Base-by-base conservation (phyloP, 2,329 filamentous ascomycete genomes). In the Pseudocercospora macadamiae region DNA sequence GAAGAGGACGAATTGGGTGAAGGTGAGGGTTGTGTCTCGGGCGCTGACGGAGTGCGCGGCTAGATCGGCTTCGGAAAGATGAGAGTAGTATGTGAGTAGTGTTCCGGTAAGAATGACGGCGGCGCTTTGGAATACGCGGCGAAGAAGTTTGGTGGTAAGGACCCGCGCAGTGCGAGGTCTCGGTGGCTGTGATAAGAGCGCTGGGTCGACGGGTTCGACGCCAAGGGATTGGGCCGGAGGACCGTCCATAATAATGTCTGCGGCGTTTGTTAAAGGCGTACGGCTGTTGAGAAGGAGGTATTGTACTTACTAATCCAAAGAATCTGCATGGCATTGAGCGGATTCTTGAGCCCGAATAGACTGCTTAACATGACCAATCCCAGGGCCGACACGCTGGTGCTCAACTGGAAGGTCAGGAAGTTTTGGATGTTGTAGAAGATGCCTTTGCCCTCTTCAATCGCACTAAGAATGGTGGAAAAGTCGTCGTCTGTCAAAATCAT, bases 391-490 rank as follows among this genome's bases (percentile, higher is more conserved):
- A 96, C 95, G 73, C 92, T 97, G 48, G 95, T 99, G 75, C 93
- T 97, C 58, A 99, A 84, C 79, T 99, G 96, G 77, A 99, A 99
- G 0, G 95, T 97, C 64, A 99, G 83, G 77, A 99, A 99, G 76
- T 99, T 99, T 73, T 99, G 95, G 66, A 99, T 97, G 75, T 99
- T 99, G 83, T 95, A 96, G 77, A 99, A 99, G 67, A 99, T 99
- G 55, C 93, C 95, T 76, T 99, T 99, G 76, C 95, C 96, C 78
- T 99, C 95, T 75, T 99, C 95, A 62, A 99, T 99, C 26, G 95
- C 95, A 60, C 88, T 90, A 9, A 99, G 82, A 63, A 99, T 99
- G 4, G 91, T 95, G 0, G 89, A 90, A 73, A 96, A 95, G 75
- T 95, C 89, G 73, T 96, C 91, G 67, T 95, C 90, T 0, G 90